A percentile compares a stretch with the other conserved stretches of the same genome.
Conservation (phyloP, 2,329 filamentous ascomycete genomes). For the Cordyceps cicadae region DNA sequence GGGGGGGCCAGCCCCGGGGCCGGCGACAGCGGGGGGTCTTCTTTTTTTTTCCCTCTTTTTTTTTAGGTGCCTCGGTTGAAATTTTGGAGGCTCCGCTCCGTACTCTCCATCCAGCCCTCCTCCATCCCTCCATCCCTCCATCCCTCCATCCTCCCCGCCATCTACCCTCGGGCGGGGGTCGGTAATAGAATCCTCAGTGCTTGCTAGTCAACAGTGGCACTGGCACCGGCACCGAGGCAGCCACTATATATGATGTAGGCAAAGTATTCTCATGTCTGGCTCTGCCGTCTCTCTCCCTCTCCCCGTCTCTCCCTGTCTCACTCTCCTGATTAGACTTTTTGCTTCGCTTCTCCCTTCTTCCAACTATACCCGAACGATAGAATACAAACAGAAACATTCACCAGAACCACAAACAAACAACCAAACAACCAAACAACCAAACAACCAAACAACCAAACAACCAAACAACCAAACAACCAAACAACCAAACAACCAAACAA, state of each 20-base stretch:
- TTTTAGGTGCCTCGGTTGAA: conserved; percentile 2
- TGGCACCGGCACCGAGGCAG: background rate
- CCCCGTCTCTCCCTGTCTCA: background rate
- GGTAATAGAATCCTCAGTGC: background rate
- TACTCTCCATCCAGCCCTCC: no score
- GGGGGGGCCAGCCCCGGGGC: background rate
- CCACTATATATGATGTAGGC: background rate
- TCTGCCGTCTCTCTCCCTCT: background rate
- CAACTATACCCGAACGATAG: background rate
- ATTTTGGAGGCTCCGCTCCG: background rate
- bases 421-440: background rate
- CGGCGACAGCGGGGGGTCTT: background rate
- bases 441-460: background rate
- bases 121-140: no score
- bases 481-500: background rate
- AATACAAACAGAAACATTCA: background rate
- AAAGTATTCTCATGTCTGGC: background rate
- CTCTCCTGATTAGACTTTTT: background rate
- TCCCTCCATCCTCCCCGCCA: background rate
- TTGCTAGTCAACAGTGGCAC: background rate
- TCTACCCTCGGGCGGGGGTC: conserved; percentile 7
- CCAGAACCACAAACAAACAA: background rate
- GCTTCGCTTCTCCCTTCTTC: background rate
- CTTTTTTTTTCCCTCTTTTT: no score
- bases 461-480: background rate